These are phyloP conservation scores for Sherardia arvensis DNA, from an alignment of 257 asterid species.

Conservation along the genomic window DNA sequence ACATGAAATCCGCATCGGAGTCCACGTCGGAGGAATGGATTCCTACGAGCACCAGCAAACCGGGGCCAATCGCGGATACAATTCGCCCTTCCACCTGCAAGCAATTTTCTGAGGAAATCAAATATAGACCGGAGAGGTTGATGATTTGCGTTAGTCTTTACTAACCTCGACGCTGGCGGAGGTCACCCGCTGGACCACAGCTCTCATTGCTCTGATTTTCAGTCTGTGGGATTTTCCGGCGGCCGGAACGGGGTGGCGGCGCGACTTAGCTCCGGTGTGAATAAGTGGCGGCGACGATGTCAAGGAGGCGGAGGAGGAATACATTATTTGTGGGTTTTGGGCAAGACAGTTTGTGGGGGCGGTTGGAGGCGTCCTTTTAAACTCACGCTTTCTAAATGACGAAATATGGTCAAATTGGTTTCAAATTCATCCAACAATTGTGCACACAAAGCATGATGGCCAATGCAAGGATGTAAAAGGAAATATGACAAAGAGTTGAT, in stretches of 20 bases:
- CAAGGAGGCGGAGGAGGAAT: neutral
- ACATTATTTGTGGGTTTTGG: slow-evolving; percentile 6
- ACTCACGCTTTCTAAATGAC: neutral
- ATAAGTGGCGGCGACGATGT: neutral
- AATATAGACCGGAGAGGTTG: neutral
- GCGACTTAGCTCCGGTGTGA: slow-evolving; percentile 18
- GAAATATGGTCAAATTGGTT: no score
- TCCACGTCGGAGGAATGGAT: slow-evolving; percentile 61
- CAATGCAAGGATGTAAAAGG: no score
- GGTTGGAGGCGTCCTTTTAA: neutral
- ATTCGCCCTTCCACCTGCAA: slow-evolving; percentile 72
- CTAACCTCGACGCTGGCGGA: slow-evolving; percentile 86
- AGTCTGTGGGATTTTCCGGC: slow-evolving; percentile 12
- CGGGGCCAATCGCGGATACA: slow-evolving; percentile 76
- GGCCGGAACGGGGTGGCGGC: slow-evolving; percentile 23
- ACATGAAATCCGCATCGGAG: slow-evolving; percentile 76
- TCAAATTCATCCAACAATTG: no score
- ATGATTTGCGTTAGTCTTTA: neutral
- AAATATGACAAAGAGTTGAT: no score
- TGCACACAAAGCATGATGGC: no score
- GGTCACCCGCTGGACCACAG: slow-evolving; percentile 75
- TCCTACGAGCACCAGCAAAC: slow-evolving; percentile 75
- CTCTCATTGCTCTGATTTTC: slow-evolving; percentile 58
- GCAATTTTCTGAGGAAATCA: neutral
- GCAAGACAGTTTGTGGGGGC: neutral